A percentile compares a stretch with the other conserved stretches of the same genome.
phyloP scores from a whole-genome alignment of 345 rosid genomes.

The Jatropha curcas region DNA sequence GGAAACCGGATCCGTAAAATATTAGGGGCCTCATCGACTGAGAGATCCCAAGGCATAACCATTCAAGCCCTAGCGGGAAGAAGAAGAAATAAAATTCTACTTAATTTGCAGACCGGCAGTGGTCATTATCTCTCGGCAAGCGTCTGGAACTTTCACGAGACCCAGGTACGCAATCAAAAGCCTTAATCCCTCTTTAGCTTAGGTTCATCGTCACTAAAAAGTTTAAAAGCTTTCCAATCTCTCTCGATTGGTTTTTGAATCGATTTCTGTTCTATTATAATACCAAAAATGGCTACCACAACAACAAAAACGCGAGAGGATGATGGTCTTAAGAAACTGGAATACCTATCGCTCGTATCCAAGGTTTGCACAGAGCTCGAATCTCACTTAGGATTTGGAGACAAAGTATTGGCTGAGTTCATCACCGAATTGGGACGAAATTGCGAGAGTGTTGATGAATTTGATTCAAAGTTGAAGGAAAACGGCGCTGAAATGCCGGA shows the following conservation, averaged over 20 bases:
- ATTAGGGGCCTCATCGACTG: background rate
- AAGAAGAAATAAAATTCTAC: background rate
- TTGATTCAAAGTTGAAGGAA: constrained; percentile 66
- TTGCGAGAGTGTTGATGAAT: constrained; percentile 66
- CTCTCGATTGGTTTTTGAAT: background rate
- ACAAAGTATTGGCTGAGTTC: constrained; percentile 76
- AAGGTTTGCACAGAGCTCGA: constrained; percentile 82
- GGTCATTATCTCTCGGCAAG: too few species aligned
- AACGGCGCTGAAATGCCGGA: constrained; percentile 89
- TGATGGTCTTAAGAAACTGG: constrained; percentile 41
- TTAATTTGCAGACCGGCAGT: background rate
- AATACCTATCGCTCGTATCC: constrained; percentile 70
- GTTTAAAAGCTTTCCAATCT: background rate
- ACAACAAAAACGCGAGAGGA: background rate
- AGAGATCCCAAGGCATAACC: too few species aligned
- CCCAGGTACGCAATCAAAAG: constrained; percentile 7
- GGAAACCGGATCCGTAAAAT: background rate
- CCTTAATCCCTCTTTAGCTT: too few species aligned
- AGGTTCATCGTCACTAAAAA: too few species aligned
- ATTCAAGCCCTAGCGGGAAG: background rate
- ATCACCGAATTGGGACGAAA: constrained; percentile 66
- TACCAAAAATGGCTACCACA: background rate
- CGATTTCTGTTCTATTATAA: background rate
- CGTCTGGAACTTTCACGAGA: background rate
- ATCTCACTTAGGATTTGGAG: constrained; percentile 71